Evolutionary conservation across 306 rosid genomes (phyloP).

Genomic region (Cucumis cinereus): DNA sequence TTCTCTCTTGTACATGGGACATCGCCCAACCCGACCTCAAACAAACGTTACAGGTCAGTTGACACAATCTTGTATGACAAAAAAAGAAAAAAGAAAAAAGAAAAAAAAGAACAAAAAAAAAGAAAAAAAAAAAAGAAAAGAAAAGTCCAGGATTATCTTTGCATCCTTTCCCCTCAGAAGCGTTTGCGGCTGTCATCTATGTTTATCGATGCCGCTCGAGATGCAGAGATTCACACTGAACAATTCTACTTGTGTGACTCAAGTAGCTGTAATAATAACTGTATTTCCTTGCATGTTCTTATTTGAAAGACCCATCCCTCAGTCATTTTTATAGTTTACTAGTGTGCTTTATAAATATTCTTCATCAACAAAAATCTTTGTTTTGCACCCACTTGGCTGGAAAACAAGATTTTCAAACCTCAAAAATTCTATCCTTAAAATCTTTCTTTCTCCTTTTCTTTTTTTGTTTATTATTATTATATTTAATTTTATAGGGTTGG

Average conservation of each 20-base stretch:
- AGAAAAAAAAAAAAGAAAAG: no score
- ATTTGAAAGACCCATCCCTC: not conserved
- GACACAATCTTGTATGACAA: not conserved
- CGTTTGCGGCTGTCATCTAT: slow-evolving; percentile 27
- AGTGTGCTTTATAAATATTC: not conserved
- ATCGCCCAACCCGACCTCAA: slow-evolving; percentile 4
- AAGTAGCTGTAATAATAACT: slow-evolving; percentile 21
- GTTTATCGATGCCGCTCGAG: slow-evolving; percentile 10
- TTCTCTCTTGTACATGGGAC: slow-evolving; percentile 25
- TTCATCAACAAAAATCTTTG: not conserved
- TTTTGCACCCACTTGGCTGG: not conserved
- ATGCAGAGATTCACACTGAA: slow-evolving; percentile 1
- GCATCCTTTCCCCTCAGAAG: slow-evolving; percentile 7
- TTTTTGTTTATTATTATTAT: no score
- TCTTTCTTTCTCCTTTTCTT: not conserved
- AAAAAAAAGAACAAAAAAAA: no score
- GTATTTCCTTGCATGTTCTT: slow-evolving; percentile 1
- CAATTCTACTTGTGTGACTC: slow-evolving; percentile 13
- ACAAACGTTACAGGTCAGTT: slow-evolving; percentile 11
- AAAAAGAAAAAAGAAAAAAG: no score
- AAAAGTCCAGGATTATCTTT: not conserved
- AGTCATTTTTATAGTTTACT: not conserved
- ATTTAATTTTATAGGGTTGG: not conserved
- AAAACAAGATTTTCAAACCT: not conserved
- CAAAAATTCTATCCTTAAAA: not conserved